Base-by-base conservation (phyloP, 2,329 filamentous ascomycete genomes). In the Aspergillus melleus region DNA sequence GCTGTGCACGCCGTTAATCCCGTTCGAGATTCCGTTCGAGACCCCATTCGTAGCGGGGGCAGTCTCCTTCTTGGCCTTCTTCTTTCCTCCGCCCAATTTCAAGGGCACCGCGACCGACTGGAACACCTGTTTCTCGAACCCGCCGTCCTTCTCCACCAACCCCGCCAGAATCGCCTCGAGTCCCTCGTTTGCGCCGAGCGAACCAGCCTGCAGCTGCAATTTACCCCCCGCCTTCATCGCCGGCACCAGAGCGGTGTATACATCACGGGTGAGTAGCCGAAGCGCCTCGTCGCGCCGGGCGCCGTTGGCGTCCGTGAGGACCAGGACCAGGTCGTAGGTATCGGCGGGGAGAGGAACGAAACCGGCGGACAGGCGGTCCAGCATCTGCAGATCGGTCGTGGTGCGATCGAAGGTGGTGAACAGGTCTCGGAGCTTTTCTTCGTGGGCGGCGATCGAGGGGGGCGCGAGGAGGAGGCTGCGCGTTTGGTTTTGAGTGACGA, bases 371-470 rank as follows among this genome's bases (percentile, higher is more conserved):
- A 99, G 85, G 54, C 95, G 91, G 79, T 99, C 95, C 62, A 99
- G 90, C 95, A 99, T 99, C 77, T 98, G 95, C 55, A 99, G 83
- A 73, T 99, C 95, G 63, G 92, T 94, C 50, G 84, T 81, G 64
- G 84, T 80, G 72, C 92, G 89, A 75, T 95, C 88, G 79, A 91
- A 88, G 59, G 86, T 81, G 60, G 87, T 82, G 70, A 96, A 86
- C 63, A 95, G 82, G 66, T 81, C 80, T 65, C 87, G 85, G 65
- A 98, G 84, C 69, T 87, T 87, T 66, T 91, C 88, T 67, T 93
- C 91, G 77, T 96, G 90, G 57, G 91, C 87, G 66, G 95, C 89
- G 69, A 98, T 86, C 24, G 92, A 96, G 12, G 95, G 93, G 55
- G 95, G 94, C 32, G 94, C 92, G 62, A 98, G 88, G 46, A 96